phyloP scores from a whole-genome alignment of 371 early-diverging fungal genomes.

The Mucor racemosus region DNA sequence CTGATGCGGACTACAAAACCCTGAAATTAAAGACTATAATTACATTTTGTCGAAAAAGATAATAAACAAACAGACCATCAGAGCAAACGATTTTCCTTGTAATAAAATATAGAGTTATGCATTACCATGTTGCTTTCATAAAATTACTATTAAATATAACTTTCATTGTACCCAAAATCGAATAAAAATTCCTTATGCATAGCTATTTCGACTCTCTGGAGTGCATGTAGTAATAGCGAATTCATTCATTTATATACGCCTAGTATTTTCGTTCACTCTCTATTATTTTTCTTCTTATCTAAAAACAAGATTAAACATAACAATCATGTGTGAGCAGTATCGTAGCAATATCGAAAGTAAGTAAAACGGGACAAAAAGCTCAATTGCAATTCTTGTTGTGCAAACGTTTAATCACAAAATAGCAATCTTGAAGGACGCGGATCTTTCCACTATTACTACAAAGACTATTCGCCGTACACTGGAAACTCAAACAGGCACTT shows the following conservation, averaged over 20 bases:
- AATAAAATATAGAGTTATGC: background rate
- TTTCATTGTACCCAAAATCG: background rate
- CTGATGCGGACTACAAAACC: constrained; percentile 9
- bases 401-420: constrained; percentile 9
- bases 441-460: constrained; percentile 55
- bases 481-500: constrained; percentile 35
- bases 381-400: background rate
- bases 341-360: constrained; percentile 12
- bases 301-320: too few relatives aligned
- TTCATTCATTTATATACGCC: too few relatives aligned
- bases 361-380: too few relatives aligned
- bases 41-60: too few relatives aligned
- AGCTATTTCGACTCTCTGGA: background rate
- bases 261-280: too few relatives aligned
- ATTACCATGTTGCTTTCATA: background rate
- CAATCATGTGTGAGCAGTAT: constrained; percentile 15
- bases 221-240: background rate
- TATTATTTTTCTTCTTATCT: too few relatives aligned
- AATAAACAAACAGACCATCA: background rate
- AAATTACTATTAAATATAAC: background rate
- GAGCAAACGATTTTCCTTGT: background rate
- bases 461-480: constrained; percentile 57
- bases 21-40: background rate
- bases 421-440: constrained; percentile 51
- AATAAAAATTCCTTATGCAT: background rate